These are phyloP conservation scores for Vicia villosa DNA, from an alignment of 306 rosid species.

Conservation along the genomic window DNA sequence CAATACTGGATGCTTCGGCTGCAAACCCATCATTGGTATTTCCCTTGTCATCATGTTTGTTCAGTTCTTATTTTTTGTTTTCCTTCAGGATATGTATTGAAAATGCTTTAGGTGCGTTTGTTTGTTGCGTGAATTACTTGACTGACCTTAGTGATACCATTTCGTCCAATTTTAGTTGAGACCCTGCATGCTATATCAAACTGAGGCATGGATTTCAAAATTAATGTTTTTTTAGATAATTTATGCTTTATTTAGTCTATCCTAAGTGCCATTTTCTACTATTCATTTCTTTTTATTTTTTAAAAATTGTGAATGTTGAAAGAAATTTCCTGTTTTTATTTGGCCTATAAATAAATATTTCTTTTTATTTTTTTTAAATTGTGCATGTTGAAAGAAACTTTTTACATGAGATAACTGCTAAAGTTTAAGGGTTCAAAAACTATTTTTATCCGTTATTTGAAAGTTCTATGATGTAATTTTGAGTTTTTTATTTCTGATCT, in stretches of 20 bases:
- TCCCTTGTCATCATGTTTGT: conserved; percentile 27
- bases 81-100: conserved; percentile 29
- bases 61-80: conserved; percentile 32
- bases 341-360: conserved; percentile 21
- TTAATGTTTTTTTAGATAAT: conserved; percentile 3
- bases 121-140: conserved; percentile 1
- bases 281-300: neutral
- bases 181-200: conserved; percentile 8
- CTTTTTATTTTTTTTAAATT: neutral
- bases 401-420: conserved; percentile 10
- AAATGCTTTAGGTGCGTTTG: conserved; percentile 24
- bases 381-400: conserved; percentile 21
- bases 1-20: conserved; percentile 58
- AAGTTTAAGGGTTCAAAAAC: conserved; percentile 30
- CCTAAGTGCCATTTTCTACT: neutral
- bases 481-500: conserved; percentile 48
- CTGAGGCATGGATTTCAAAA: conserved; percentile 14
- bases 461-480: conserved; percentile 38
- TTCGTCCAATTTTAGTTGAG: conserved; percentile 14
- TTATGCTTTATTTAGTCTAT: conserved; percentile 29
- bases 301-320: conserved; percentile 10
- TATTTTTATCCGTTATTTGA: conserved; percentile 30
- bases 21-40: conserved; percentile 71
- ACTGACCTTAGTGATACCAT: conserved; percentile 6
- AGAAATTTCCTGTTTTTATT: neutral